Evolutionary conservation across 108 stramenopile genomes (phyloP).

Genomic region (Nannochloropsis granulata): DNA sequence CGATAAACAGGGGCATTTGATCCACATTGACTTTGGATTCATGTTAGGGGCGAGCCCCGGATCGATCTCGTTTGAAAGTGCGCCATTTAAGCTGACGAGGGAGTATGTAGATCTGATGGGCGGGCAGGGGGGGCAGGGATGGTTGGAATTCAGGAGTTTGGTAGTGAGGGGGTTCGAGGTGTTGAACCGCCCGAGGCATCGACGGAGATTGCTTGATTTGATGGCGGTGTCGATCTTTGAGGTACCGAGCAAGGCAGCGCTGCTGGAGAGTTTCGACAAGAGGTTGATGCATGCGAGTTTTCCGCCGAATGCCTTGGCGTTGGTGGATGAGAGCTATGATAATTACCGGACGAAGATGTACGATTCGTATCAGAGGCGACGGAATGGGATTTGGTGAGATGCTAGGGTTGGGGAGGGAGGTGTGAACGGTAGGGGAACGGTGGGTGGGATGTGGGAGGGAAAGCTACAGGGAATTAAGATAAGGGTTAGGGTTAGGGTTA

Average conservation of each 20-base stretch:
- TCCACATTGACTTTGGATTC: conserved; percentile 96
- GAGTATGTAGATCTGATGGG: conserved; percentile 43
- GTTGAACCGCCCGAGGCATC: not conserved
- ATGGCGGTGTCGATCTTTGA: not conserved
- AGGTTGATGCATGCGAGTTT: not conserved
- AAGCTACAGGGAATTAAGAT: too few relatives aligned
- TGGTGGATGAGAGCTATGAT: not conserved
- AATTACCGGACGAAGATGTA: not conserved
- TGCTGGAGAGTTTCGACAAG: not conserved
- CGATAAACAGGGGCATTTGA: conserved; percentile 51
- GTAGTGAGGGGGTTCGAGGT: not conserved
- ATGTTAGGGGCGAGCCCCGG: conserved; percentile 85
- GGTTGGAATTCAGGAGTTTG: not conserved
- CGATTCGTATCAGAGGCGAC: not conserved
- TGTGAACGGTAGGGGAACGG: too few relatives aligned
- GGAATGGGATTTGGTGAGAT: not conserved
- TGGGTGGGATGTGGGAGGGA: too few relatives aligned
- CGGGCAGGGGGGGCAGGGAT: conserved; percentile 15
- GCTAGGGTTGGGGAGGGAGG: too few relatives aligned
- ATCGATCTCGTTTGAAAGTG: conserved; percentile 57
- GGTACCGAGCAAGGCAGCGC: not conserved
- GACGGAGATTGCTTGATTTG: not conserved
- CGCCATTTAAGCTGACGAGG: conserved; percentile 64
- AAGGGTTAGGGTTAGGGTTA: too few relatives aligned
- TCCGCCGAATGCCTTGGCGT: not conserved